Evolutionary conservation across 768 basidiomycete genomes (phyloP), one percentile per base, ranked within the genome.

Genomic region (Hypholoma fasciculare): DNA sequence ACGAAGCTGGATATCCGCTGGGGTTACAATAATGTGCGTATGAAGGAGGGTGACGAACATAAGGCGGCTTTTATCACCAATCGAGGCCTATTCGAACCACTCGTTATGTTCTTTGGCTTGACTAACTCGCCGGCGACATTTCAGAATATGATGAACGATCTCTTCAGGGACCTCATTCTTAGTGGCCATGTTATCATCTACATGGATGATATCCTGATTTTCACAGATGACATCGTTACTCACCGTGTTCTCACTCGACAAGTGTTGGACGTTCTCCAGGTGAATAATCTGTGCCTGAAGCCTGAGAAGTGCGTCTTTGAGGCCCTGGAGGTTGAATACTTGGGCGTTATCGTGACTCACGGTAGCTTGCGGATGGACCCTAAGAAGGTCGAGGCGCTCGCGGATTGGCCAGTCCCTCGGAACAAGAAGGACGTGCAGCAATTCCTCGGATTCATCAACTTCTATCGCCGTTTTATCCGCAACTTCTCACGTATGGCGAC

Each of bases 371-470:
- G 23, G 4, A 23, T 23, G 23, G 23, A 23, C 48, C 69, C 70
- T 0, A 60, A 61, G 14, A 81, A 81, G 58, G 62, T 80, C 6
- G 42, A 67, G 0, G 70, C 69, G 0, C 68, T 82, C 14, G 0
- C 47, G 0, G 60, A 72, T 0, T 81, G 80, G 78, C 77, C 74
- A 0, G 49, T 12, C 37, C 64, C 64, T 47, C 20, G 16, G 34
- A 36, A 49, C 17, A 30, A 17, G 16, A 67, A 74, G 46, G 79
- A 81, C 42, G 20, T 43, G 1, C 74, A 74, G 63, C 64, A 64
- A 3, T 82, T 81, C 65, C 54, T 81, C 0, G 77, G 77, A 1
- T 80, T 82, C 55, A 62, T 67, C 4, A 81, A 80, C 63, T 82
- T 79, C 60, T 82, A 81, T 52, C 58, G 72, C 2, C 53, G 71